Base-by-base conservation (phyloP, 2,329 filamentous ascomycete species). In the Aspergillus sp. region DNA sequence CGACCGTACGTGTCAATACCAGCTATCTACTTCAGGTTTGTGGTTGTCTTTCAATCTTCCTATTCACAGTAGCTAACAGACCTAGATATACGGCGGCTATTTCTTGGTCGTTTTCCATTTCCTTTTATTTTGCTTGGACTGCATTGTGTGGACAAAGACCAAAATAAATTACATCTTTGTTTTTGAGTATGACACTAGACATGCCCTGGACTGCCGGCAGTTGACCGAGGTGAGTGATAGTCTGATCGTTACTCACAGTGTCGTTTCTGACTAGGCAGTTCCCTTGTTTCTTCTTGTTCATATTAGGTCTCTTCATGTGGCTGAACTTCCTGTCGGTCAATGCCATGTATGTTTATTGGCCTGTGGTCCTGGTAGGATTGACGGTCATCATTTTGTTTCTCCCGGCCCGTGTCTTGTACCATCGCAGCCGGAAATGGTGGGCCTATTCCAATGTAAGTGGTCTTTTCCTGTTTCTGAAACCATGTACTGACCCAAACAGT, bases 91-190 rank as follows among this genome's bases (percentile, higher is more conserved):
- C 67, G 94, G 80, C 10, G 94, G 94, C 1, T 96, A 95, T 69
- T 95, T 96, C 62, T 77, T 97, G 24, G 85, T 90, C 71, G 79
- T 95, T 4, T 80, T 90, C 42, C 78, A 97, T 17, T 87, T 95
- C 64, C 76, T 87, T 9, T 75, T 95, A n/a, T 97, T 97, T 66
- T 90, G 88, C 64, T 65, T 96, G 33, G 86, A 91, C 64, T 95
- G 92, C 68, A 85, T 86, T 51, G 74, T 95, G 14, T 99, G 93
- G 90, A 84, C 85, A 5, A 77, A 77, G 47, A 85, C 87, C 68
- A 95, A 93, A 72, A 89, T 99, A 73, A 99, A 99, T 68, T 97
- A 97, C 69, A 83, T 87, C 49, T 96, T 96, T 70, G 90, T 97
- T 61, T 99, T 99, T 66, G 94, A 99, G 73, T 94, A 96, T 66